Base-by-base conservation (phyloP, 805 yeast species). In the Yarrowia bubula region DNA sequence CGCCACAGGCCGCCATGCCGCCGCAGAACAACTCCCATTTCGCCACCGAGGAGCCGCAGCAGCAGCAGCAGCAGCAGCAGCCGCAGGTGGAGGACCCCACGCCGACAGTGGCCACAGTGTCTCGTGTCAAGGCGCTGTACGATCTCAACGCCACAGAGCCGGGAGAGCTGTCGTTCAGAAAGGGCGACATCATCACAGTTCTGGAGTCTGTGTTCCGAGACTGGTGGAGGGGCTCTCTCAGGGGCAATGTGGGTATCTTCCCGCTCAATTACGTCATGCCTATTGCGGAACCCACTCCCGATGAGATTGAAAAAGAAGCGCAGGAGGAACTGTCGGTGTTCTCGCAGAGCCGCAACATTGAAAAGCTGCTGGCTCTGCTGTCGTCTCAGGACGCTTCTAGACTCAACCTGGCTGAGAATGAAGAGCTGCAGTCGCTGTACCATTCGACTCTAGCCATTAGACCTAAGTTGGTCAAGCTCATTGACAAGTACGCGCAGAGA, bases 171-270 rank as follows among this genome's bases (percentile, higher is more conserved):
- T 86, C 96, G 1, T 93, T 95, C 76, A 80, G 86, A 58, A 86
- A 86, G 71, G 98, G 97, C 44, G 98, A 93, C 73, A 80, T 90
- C 13, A 92, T 93, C 57, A 87, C 88, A 0, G 96, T 95, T 0
- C 80, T 92, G 39, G 98, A 92, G 70, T 82, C 88, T 14, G 96
- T 89, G 6, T 92, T 92, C 74, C 82, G 90, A 68, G 98, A 93
- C 72, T 93, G 99, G 99, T 90, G 97, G 88, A 83, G 90, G 69
- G 99, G 99, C 14, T 84, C 93, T 6, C 76, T 93, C 61, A 81
- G 83, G 64, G 97, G 97, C 0, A 82, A 81, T 64, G 80, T 86
- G 60, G 99, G 99, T 17, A 87, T 95, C 13, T 92, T 93, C 75
- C 99, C 99, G 0, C 82, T 90, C 66, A 93, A 93, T 74, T 93